These are phyloP conservation scores for Actinidia arguta DNA, from an alignment of 179 eudicot species.

Conservation along the genomic window DNA sequence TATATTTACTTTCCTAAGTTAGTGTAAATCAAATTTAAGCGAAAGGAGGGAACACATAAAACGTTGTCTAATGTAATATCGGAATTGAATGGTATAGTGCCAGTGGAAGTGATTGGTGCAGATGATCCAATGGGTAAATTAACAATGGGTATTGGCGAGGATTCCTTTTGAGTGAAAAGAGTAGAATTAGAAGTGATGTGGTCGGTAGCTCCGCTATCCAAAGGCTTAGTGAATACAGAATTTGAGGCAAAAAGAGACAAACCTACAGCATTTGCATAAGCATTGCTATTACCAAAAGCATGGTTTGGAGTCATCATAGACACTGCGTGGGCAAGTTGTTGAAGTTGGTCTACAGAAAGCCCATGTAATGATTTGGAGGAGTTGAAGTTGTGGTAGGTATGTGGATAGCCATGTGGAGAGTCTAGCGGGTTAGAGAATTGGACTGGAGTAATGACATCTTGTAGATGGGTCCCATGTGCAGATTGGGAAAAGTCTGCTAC, in stretches of 20 bases:
- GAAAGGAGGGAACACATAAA: slow-evolving; percentile 18
- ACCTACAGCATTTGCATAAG: not conserved
- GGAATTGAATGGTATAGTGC: not conserved
- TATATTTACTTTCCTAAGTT: no score
- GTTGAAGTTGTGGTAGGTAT: no score
- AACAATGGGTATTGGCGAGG: not conserved
- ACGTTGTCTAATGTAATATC: slow-evolving; percentile 6
- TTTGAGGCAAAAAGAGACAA: not conserved
- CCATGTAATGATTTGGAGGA: not conserved
- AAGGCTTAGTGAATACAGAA: not conserved
- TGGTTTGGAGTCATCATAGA: not conserved
- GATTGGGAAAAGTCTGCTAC: not conserved
- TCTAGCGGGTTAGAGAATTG: no score
- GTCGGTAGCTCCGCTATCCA: slow-evolving; percentile 19
- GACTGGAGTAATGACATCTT: not conserved
- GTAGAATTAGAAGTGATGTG: slow-evolving; percentile 5
- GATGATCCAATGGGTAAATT: slow-evolving; percentile 13
- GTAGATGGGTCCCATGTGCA: not conserved
- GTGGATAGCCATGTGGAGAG: no score
- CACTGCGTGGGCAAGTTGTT: not conserved
- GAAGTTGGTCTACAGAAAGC: not conserved
- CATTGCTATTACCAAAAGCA: not conserved
- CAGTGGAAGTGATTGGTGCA: not conserved
- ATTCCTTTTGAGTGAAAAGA: not conserved
- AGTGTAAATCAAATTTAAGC: slow-evolving; percentile 20